Percentiles rank a stretch among this genome's conserved stretches.
Evolutionary conservation across 148 eudicot genomes (phyloP).

Genomic region (Fagopyrum tataricum): DNA sequence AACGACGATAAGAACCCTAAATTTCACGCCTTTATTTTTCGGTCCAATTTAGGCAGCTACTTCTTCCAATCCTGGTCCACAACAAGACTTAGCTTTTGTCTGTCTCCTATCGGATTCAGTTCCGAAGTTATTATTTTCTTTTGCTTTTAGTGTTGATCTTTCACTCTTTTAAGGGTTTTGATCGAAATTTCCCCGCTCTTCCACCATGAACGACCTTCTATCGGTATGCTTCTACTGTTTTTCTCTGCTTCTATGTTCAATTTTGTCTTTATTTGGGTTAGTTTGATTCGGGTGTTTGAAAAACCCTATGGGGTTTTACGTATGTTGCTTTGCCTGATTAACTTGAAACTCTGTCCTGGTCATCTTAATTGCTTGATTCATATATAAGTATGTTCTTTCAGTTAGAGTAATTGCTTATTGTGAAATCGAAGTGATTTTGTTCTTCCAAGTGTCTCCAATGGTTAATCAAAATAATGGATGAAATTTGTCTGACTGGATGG

Average conservation of each 20-base stretch:
- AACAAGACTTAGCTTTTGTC: not conserved
- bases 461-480: not conserved
- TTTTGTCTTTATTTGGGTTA: too few species aligned
- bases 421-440: not conserved
- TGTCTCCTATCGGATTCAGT: not conserved
- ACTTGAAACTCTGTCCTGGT: too few species aligned
- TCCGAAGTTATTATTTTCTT: not conserved
- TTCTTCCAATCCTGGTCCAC: not conserved
- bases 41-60: not conserved
- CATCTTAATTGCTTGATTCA: too few species aligned
- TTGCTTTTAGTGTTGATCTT: not conserved
- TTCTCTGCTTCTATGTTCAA: not conserved
- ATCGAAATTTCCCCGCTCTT: not conserved
- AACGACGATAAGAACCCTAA: too few species aligned
- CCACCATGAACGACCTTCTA: constrained; percentile 41
- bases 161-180: not conserved
- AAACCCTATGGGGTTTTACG: not conserved
- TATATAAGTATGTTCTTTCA: too few species aligned
- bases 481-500: not conserved
- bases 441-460: not conserved
- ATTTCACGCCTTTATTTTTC: not conserved
- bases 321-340: not conserved
- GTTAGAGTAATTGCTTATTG: not conserved
- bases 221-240: constrained; percentile 22
- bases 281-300: not conserved